Conservation (phyloP, 73 alveolate species). For the Tetrahymena malaccensis region DNA sequence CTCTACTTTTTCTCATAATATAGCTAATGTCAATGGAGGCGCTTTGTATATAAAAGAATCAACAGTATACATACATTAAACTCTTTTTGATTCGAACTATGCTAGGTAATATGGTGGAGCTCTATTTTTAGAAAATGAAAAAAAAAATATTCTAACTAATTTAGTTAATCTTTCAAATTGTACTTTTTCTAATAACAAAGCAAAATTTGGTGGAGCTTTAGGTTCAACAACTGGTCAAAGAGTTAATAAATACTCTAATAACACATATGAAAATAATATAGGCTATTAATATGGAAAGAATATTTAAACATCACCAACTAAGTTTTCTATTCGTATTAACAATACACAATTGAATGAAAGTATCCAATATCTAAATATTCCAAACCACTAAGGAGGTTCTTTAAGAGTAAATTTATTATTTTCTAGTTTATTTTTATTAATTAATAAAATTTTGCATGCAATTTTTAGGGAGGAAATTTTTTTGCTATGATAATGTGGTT, state of each 20-base stretch:
- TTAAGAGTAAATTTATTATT: background rate
- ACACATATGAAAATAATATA: background rate
- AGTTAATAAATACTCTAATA: background rate
- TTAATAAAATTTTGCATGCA: too few species aligned
- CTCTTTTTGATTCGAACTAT: background rate
- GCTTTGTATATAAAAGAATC: background rate
- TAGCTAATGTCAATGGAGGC: background rate
- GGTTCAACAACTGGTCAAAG: background rate
- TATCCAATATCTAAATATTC: background rate
- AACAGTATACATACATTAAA: background rate
- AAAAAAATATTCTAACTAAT: background rate
- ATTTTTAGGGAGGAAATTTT: too few species aligned
- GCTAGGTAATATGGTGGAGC: background rate
- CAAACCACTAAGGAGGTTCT: background rate
- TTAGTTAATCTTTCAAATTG: background rate
- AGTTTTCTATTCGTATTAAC: background rate
- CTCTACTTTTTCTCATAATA: background rate
- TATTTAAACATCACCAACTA: background rate
- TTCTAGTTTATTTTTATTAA: too few species aligned
- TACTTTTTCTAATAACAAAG: background rate
- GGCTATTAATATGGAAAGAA: background rate
- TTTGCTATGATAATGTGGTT: too few species aligned
- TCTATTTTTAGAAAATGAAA: background rate
- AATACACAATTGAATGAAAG: background rate
- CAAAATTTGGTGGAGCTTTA: background rate